Evolutionary conservation across 441 rosid genomes (phyloP), one percentile per base, ranked within the genome.

Genomic region (Pelargonium cotyledonis): DNA sequence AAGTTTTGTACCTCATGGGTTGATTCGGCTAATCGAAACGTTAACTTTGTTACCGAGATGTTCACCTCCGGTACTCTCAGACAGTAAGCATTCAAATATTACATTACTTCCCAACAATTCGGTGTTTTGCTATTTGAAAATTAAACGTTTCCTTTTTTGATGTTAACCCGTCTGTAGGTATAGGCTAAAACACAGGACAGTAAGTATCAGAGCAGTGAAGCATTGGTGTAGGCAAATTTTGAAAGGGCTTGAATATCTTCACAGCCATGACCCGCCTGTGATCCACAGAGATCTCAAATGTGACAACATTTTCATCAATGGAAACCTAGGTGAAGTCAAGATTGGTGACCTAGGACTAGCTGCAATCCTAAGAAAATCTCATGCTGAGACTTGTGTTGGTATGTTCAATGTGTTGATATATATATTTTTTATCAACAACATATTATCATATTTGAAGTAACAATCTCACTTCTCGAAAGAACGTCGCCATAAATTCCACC

Each of bases 201-300:
- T 93, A 43, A 91, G 86, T 80, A 87, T 90, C 43, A 84, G 97
- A 79, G 99, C 99, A 0, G 85, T 95, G 81, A 95, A 95, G 87
- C 87, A 90, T 80, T 95, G 99, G 99, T 95, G 96, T 72, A 86
- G 95, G 79, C 99, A 95, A 83, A 92, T 93, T 82, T 81, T 93
- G 76, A 84, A 75, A 61, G 98, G 98, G 18, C 87, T 93, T 65
- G 78, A 78, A 44, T 93, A 93, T 82, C 91, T 93, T 46, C 98
- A 93, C 73, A 85, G 79, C 77, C 91, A 77, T 76, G 91, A 92
- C 70, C 97, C 99, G 43, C 97, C 94, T 41, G 95, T 94, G 74
- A 94, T 94, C 71, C 99, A 94, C 15, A 84, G 99, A 70, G 99
- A 94, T 87, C 97, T 94, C 57, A 94, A 94, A 81, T 94, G 99